Conservation (phyloP, 495 filamentous ascomycete species). For the Extremus antarcticus region DNA sequence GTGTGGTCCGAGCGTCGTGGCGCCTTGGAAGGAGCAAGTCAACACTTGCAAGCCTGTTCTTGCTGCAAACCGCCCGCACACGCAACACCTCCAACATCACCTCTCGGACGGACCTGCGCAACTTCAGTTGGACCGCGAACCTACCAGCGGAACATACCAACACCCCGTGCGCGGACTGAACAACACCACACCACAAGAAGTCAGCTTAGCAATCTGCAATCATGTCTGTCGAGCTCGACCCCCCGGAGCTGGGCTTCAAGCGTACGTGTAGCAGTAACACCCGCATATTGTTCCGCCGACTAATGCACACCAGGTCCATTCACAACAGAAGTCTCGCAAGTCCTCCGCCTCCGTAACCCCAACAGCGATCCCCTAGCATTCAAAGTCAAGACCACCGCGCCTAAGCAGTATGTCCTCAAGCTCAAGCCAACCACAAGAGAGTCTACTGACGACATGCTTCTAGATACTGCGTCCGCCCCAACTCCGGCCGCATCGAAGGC, state of each 20-base stretch:
- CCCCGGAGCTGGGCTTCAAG: conserved; percentile 82
- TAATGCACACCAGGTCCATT: conserved; percentile 61
- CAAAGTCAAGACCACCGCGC: conserved; percentile 99
- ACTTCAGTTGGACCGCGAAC: no score
- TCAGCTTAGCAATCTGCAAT: conserved; percentile 2
- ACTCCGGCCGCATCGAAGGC: conserved; percentile 87
- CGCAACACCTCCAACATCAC: no score
- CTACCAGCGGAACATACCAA: no score
- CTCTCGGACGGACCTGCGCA: no score
- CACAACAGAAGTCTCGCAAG: conserved; percentile 77
- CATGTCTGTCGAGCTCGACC: conserved; percentile 93
- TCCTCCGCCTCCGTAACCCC: conserved; percentile 67
- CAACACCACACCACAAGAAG: neutral
- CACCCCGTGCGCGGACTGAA: no score
- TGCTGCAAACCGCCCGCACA: no score
- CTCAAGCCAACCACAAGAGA: conserved; percentile 5
- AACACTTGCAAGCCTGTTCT: no score
- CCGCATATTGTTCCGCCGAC: conserved; percentile 1
- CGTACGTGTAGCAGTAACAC: conserved; percentile 44
- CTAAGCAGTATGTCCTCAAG: conserved; percentile 71
- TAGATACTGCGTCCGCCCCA: conserved; percentile 96
- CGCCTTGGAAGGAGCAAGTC: no score
- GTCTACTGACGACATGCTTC: neutral
- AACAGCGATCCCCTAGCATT: conserved; percentile 76
- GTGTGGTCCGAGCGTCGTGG: no score